Evolutionary conservation across 257 asterid species (phyloP).

Genomic region (Gardenia jasminoides): DNA sequence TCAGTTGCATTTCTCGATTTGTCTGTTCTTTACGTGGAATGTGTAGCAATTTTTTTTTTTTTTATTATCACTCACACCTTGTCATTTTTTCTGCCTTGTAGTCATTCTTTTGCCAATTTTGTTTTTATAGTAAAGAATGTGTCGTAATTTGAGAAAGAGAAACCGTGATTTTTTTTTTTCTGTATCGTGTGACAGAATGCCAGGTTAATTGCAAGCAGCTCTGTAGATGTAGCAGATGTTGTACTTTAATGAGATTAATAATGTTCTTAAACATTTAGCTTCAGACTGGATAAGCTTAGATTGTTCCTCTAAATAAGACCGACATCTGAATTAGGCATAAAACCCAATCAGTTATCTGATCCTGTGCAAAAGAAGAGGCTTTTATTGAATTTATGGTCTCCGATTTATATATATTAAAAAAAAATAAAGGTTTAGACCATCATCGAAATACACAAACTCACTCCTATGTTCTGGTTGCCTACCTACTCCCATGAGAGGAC

Average conservation of each 20-base stretch:
- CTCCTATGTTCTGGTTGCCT: too few relatives aligned
- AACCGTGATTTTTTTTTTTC: neutral
- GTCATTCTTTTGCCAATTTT: neutral
- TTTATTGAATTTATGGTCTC: too few relatives aligned
- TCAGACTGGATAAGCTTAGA: too few relatives aligned
- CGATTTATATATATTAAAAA: too few relatives aligned
- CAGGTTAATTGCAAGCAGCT: neutral
- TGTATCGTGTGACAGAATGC: neutral
- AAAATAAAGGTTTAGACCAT: too few relatives aligned
- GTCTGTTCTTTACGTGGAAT: neutral
- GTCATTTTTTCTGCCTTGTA: neutral
- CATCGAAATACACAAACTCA: too few relatives aligned
- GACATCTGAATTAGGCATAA: too few relatives aligned
- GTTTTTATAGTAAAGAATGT: neutral
- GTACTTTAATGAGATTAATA: neutral
- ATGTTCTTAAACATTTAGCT: neutral
- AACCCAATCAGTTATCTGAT: too few relatives aligned
- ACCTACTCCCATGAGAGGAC: too few relatives aligned
- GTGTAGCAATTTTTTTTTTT: slow-evolving; percentile 18
- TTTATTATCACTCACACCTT: neutral
- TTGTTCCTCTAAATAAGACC: too few relatives aligned
- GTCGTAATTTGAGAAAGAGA: slow-evolving; percentile 10
- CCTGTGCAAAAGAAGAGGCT: too few relatives aligned
- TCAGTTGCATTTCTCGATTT: too few relatives aligned
- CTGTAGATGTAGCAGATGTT: neutral